phyloP scores from a whole-genome alignment of 305 asterid species.

The Fraxinus floribunda region DNA sequence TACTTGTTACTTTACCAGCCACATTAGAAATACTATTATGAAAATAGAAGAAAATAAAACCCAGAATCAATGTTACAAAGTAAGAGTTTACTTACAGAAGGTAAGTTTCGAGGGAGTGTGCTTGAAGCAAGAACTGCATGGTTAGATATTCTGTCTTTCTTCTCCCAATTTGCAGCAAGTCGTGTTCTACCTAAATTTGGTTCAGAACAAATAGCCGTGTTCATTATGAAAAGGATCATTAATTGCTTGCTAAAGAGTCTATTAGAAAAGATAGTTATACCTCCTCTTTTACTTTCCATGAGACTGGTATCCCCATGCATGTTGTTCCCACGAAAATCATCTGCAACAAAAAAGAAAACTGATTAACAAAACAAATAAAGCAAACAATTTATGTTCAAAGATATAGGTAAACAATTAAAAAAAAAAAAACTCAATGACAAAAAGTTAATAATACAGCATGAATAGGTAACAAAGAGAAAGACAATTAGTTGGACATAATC shows the following conservation, averaged over 20 bases:
- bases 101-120: conserved; percentile 51
- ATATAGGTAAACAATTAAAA: not conserved
- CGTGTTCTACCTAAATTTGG: conserved; percentile 55
- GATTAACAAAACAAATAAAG: conserved; percentile 1
- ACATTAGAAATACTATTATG: not conserved
- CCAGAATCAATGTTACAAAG: not conserved
- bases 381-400: conserved; percentile 14
- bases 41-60: conserved; percentile 2
- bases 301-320: conserved; percentile 49
- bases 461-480: conserved; percentile 10
- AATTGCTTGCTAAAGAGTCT: conserved; percentile 16
- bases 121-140: conserved; percentile 52
- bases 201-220: conserved; percentile 12
- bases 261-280: conserved; percentile 36
- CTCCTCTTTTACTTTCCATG: conserved; percentile 68
- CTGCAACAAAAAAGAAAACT: conserved; percentile 37
- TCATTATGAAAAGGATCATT: not conserved
- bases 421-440: conserved; percentile 4
- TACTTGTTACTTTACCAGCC: not conserved
- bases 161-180: conserved; percentile 64
- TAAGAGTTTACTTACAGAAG: conserved; percentile 38
- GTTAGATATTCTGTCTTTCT: conserved; percentile 55
- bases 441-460: not conserved
- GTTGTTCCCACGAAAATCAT: conserved; percentile 52
- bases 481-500: conserved; percentile 12